phyloP scores from a whole-genome alignment of 176 grass and related monocot species.

The Carex littledalei region DNA sequence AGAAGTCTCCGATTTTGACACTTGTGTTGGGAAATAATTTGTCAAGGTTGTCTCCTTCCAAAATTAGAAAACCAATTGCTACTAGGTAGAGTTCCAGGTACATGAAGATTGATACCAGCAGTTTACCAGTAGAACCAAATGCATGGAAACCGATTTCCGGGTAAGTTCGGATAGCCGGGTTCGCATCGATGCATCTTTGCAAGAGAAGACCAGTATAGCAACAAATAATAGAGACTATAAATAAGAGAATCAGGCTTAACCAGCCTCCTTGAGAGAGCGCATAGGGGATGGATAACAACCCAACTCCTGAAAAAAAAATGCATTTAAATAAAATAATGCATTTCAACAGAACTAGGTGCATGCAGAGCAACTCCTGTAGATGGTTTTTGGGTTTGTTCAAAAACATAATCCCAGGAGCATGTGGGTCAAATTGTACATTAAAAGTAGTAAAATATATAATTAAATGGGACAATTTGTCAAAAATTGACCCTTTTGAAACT shows the following conservation, averaged over 20 bases:
- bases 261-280: conserved; percentile 65
- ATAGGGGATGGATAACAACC: conserved; percentile 76
- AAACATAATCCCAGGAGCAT: neutral
- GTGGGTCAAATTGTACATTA: neutral
- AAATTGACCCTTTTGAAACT: too few species aligned
- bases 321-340: neutral
- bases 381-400: neutral
- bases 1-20: conserved; percentile 23
- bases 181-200: conserved; percentile 57
- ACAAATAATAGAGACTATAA: conserved; percentile 41
- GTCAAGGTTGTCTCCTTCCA: conserved; percentile 75
- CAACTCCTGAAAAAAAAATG: conserved; percentile 46
- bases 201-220: conserved; percentile 82
- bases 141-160: conserved; percentile 62
- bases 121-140: conserved; percentile 44
- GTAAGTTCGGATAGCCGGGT: conserved; percentile 34
- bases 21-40: conserved; percentile 61
- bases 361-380: neutral
- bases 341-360: too few species aligned
- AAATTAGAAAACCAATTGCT: conserved; percentile 70
- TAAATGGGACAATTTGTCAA: neutral
- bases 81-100: conserved; percentile 92
- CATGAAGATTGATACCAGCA: conserved; percentile 53
- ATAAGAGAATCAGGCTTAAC: conserved; percentile 61
- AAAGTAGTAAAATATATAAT: neutral